A percentile compares a stretch with the other conserved stretches of the same genome.
These are phyloP conservation scores for Liriodendron chinense DNA, from an alignment of 164 flowering plant genomes.

Conservation along the genomic window DNA sequence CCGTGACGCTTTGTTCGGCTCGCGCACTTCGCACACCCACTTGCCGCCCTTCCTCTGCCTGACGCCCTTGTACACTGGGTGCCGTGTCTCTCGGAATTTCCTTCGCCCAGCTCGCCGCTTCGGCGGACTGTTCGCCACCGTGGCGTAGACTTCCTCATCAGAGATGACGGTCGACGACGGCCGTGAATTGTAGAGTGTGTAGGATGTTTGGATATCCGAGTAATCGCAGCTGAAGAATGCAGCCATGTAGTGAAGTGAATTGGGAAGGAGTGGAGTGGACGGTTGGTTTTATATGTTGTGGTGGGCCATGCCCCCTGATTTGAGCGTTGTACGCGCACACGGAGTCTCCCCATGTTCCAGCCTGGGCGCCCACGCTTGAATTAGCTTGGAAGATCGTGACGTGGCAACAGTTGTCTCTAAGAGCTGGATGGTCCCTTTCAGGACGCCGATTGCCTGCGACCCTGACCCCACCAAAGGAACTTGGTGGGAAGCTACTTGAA, in stretches of 20 bases:
- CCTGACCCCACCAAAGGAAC: too few relatives aligned
- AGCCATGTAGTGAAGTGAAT: not conserved
- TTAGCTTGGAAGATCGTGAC: not conserved
- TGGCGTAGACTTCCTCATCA: conserved; percentile 1
- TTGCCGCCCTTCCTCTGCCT: conserved; percentile 40
- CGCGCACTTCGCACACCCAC: conserved; percentile 72
- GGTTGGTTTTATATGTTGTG: not conserved
- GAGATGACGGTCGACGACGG: not conserved
- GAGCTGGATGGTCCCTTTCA: too few relatives aligned
- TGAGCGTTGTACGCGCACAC: too few relatives aligned
- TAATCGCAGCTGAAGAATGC: not conserved
- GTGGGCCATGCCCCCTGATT: not conserved
- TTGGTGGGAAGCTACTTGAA: too few relatives aligned
- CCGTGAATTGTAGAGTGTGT: not conserved
- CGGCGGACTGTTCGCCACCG: conserved; percentile 12
- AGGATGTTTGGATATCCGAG: not conserved
- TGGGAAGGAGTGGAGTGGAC: not conserved
- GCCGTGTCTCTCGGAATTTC: conserved; percentile 79
- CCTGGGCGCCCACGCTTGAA: not conserved
- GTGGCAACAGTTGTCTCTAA: not conserved
- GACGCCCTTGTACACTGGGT: conserved; percentile 67
- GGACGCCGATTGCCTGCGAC: too few relatives aligned
- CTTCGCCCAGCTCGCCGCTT: conserved; percentile 66
- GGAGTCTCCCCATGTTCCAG: not conserved
- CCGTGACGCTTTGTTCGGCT: conserved; percentile 58